Base-by-base conservation (phyloP, 805 yeast species). In the Pichia membranifaciens region DNA sequence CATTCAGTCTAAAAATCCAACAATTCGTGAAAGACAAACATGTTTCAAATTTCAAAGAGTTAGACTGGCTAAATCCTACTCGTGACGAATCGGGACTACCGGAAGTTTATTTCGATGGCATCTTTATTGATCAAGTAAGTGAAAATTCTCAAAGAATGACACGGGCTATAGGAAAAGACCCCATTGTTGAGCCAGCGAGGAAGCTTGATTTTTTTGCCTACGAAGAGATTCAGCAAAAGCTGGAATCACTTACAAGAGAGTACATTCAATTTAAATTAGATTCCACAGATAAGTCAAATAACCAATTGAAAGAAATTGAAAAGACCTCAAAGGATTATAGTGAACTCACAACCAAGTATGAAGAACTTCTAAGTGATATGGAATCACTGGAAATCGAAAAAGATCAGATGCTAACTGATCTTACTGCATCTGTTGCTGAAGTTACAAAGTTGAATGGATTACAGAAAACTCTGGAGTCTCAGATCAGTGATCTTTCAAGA, bases 71-170 rank as follows among this genome's bases (percentile, higher is more conserved):
- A 21, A 68, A 71, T 16, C 77, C 82, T 2, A 70, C 71, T 4
- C 74, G 76, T 52, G 96, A 88, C 60, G 82, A 80, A 2, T 81
- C 95, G 1, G 99, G 99, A 1, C 73, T 91, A 37, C 99, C 98
- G 0, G 78, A 80, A 49, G 84, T 91, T 1, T 88, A 76, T 57
- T 84, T 93, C 58, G 83, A 82, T 49, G 60, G 75, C 0, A 65
- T 72, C 2, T 87, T 87, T 60, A 80, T 86, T 3, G 69, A 68
- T 3, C 67, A 89, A 44, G 67, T 93, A 38, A 81, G 80, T 51
- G 93, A 84, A 2, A 84, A 87, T 56, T 79, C 75, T 51, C 54
- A 65, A 8, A 73, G 96, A 49, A 78, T 93, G 23, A 76, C 75
- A 51, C 74, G 81, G 39, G 82, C 96, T 0, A 66, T 91, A 32